Conservation (phyloP, 1,139 yeast species). For the Candida gigantensis region DNA sequence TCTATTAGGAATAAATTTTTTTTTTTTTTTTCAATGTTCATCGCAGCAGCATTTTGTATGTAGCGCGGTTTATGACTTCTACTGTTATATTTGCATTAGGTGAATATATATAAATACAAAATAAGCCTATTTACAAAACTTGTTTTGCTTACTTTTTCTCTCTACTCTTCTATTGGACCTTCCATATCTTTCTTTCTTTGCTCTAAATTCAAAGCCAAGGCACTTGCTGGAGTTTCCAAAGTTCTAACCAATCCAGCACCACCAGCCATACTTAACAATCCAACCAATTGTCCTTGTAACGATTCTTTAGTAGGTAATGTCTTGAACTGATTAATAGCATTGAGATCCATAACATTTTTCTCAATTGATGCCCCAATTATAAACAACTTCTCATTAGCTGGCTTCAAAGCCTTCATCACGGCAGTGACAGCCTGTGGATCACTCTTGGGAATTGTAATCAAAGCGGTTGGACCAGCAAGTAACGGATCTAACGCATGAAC, state of each 20-base stretch:
- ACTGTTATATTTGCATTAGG: too few species aligned
- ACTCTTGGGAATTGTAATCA: slow-evolving; percentile 66
- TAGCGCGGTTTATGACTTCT: too few species aligned
- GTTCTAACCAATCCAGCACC: slow-evolving; percentile 90
- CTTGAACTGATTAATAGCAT: slow-evolving; percentile 63
- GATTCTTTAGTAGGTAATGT: slow-evolving; percentile 70
- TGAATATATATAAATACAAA: slow-evolving; percentile 9
- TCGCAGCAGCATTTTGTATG: too few species aligned
- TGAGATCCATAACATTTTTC: slow-evolving; percentile 48
- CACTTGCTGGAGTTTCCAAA: slow-evolving; percentile 65
- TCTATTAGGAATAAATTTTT: too few species aligned
- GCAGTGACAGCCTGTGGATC: slow-evolving; percentile 69
- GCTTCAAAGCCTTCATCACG: slow-evolving; percentile 61
- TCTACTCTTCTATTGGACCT: slow-evolving; percentile 10
- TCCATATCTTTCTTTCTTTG: slow-evolving; percentile 52
- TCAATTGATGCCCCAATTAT: slow-evolving; percentile 86
- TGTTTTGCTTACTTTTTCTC: slow-evolving; percentile 6
- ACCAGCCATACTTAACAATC: slow-evolving; percentile 78
- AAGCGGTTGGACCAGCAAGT: slow-evolving; percentile 82
- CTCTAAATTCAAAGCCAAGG: slow-evolving; percentile 72
- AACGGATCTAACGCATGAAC: slow-evolving; percentile 70
- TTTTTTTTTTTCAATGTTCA: too few species aligned
- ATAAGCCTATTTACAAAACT: background rate
- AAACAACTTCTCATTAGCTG: slow-evolving; percentile 70
- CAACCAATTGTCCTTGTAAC: slow-evolving; percentile 79